phyloP scores from a whole-genome alignment of 768 basidiomycete genomes.

The Podaxis mareebaensis region DNA sequence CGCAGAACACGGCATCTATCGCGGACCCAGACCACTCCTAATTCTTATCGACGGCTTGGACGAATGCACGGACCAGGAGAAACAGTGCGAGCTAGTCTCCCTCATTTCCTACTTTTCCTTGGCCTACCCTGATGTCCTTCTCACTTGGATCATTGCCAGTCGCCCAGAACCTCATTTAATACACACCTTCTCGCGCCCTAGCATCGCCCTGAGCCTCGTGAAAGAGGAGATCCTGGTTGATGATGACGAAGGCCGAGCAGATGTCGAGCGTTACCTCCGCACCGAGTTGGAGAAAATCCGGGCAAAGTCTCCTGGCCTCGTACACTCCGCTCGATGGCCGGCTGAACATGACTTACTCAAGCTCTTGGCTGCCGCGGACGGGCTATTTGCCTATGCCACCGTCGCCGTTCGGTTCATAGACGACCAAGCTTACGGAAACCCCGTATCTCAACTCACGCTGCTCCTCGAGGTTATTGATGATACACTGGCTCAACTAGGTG shows the following conservation, averaged over 20 bases:
- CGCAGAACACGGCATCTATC: not conserved
- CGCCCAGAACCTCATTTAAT: conserved; percentile 5
- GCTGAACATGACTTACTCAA: not conserved
- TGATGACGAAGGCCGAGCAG: not conserved
- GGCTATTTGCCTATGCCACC: not conserved
- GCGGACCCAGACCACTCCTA: not conserved
- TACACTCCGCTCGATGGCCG: not conserved
- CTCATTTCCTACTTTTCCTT: not conserved
- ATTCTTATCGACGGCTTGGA: not conserved
- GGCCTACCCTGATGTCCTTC: not conserved
- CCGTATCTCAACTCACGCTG: not conserved
- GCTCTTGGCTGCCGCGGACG: not conserved
- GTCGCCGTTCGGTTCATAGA: not conserved
- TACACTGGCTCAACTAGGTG: too few relatives aligned
- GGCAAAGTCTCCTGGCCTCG: not conserved
- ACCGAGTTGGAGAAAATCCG: not conserved
- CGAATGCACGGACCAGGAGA: not conserved
- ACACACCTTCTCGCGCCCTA: not conserved
- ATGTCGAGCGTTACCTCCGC: conserved; percentile 2
- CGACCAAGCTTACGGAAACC: not conserved
- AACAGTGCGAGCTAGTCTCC: not conserved
- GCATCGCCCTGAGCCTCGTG: not conserved
- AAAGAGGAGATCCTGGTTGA: not conserved
- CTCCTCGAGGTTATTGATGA: not conserved
- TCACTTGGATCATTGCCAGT: conserved; percentile 5